These are phyloP conservation scores for Fusarium globosum DNA, from an alignment of 2,329 filamentous ascomycete genomes.

Conservation along the genomic window DNA sequence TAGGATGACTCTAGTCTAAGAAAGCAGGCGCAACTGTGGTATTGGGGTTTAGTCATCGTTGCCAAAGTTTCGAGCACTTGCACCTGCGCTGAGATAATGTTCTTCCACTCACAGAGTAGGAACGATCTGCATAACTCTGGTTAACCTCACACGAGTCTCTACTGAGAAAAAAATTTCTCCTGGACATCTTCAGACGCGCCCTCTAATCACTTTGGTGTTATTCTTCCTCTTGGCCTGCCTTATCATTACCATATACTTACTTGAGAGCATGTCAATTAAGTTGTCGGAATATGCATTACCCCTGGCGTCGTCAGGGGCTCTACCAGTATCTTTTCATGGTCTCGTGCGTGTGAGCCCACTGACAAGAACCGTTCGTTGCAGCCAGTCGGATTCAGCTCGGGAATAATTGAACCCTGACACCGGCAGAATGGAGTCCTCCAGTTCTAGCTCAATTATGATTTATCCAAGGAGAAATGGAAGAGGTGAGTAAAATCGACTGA, in stretches of 20 bases:
- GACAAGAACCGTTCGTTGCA: constrained; percentile 34
- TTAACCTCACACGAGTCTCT: neutral
- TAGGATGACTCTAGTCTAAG: neutral
- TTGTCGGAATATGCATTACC: constrained; percentile 21
- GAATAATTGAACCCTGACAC: constrained; percentile 35
- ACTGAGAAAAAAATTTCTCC: neutral
- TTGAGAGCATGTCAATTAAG: constrained; percentile 29
- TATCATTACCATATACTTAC: constrained; percentile 34
- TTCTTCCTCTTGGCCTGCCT: constrained; percentile 16
- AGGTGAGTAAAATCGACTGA: constrained; percentile 8
- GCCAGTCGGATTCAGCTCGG: constrained; percentile 28
- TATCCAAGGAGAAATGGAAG: constrained; percentile 20
- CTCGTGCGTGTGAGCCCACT: constrained; percentile 17
- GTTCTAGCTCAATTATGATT: constrained; percentile 1
- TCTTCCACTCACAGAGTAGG: neutral
- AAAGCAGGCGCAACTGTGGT: neutral
- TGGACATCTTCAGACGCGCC: neutral
- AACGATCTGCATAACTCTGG: neutral
- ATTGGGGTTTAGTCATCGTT: neutral
- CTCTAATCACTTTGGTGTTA: neutral
- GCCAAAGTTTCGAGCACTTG: neutral
- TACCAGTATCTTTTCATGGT: constrained; percentile 13
- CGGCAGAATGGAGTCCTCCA: constrained; percentile 29
- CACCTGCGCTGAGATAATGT: neutral
- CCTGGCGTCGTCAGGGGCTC: constrained; percentile 23